Percentiles rank a stretch among this genome's conserved stretches.
These are phyloP conservation scores for Coccomyxa sp. DNA, from an alignment of 139 green algal species.

Conservation along the genomic window DNA sequence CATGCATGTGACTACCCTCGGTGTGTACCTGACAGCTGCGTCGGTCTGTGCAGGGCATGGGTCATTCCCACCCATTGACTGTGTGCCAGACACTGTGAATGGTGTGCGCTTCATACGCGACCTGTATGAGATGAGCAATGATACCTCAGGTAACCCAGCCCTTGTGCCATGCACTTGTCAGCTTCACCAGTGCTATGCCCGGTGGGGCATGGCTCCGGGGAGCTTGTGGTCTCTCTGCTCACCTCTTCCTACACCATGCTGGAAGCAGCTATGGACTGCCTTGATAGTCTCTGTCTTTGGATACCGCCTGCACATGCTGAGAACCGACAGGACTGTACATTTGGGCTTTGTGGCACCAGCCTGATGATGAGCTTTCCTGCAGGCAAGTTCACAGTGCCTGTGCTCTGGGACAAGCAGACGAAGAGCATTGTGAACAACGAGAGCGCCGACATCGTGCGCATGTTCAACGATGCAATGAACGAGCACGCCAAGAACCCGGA, in stretches of 20 bases:
- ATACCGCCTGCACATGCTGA: too few relatives aligned
- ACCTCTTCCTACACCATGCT: too few relatives aligned
- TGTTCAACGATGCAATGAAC: constrained; percentile 91
- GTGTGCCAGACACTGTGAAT: constrained; percentile 76
- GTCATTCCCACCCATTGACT: constrained; percentile 59
- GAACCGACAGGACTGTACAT: constrained; percentile 1
- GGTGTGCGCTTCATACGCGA: constrained; percentile 68
- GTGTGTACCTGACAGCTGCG: too few relatives aligned
- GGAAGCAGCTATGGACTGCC: too few relatives aligned
- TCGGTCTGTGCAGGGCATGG: constrained; percentile 37
- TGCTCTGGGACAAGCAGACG: constrained; percentile 92
- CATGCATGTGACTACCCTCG: too few relatives aligned
- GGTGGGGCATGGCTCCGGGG: too few relatives aligned
- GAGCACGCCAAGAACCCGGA: constrained; percentile 59
- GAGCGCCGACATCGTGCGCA: constrained; percentile 84
- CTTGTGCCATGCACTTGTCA: too few relatives aligned
- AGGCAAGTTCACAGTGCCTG: constrained; percentile 88
- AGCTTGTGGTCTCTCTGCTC: too few relatives aligned
- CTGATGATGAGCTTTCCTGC: too few relatives aligned
- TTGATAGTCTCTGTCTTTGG: not conserved
- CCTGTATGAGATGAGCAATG: constrained; percentile 72
- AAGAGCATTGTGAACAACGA: constrained; percentile 97
- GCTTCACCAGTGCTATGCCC: too few relatives aligned
- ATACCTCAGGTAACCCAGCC: constrained; percentile 62
- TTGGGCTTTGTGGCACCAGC: too few relatives aligned